Base-by-base conservation (phyloP, 768 basidiomycete genomes). In the Podaxis pistillaris region DNA sequence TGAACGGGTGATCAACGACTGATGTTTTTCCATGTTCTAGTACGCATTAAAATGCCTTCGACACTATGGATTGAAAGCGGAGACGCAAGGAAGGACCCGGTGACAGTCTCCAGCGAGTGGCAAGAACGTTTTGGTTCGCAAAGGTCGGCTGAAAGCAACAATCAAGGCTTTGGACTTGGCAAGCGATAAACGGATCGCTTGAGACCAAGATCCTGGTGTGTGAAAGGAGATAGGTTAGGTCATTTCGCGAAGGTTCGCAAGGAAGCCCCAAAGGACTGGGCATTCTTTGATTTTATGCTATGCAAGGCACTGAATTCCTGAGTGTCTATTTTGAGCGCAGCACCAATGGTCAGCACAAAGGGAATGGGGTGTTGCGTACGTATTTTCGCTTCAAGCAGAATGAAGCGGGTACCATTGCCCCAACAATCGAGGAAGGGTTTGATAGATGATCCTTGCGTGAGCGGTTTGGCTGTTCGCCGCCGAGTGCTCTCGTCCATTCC, bases 261-360 rank as follows among this genome's bases (percentile, higher is more conserved):
- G 52, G 60, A 61, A 61, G 60, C 41, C 22, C 53, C 52, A 22
- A 61, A 55, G 47, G 36, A 47, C 22, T 55, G 53, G 53, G 33
- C 41, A 37, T 61, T 61, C 60, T 61, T 61, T 61, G 60, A 61
- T 61, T 61, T 61, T 46, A 61, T 61, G 60, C 60, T 61, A 61
- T 61, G 60, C 60, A 61, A 61, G 60, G 60, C 33, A 61, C 60
- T 61, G 60, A 24, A 54, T 61, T 61, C 60, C 30, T 60, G 28
- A 33, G 47, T n/a, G 38, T 46, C 60, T 61, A 61, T 61, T 61
- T 47, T 40, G 22, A 26, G 41, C 28, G 30, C 22, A n/a, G 37
- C 13, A 15, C 53, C 40, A 38, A 40, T 28, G 37, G 13, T 8
- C 4, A 17, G 24, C 15, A 36, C 26, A 40, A 40, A 22, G 54